These are phyloP conservation scores for Immersiella caudata DNA, from an alignment of 495 filamentous ascomycete species.

Conservation along the genomic window DNA sequence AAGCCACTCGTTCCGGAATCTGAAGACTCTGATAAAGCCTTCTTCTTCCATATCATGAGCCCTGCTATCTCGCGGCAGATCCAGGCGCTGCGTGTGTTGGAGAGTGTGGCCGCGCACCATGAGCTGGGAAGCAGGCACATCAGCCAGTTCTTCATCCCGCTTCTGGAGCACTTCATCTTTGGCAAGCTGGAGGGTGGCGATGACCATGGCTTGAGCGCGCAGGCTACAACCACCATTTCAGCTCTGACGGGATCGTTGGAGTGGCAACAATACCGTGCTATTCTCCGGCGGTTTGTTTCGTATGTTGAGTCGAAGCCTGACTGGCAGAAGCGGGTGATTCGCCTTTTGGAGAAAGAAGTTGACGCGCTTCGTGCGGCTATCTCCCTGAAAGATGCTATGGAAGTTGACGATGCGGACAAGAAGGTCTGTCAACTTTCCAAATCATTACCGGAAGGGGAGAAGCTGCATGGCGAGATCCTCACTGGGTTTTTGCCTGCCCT, in stretches of 20 bases:
- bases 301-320: constrained; percentile 81
- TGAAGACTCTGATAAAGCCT: constrained; percentile 78
- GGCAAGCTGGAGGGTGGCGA: constrained; percentile 73
- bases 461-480: constrained; percentile 72
- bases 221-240: constrained; percentile 75
- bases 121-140: constrained; percentile 73
- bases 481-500: constrained; percentile 76
- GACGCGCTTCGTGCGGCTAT: constrained; percentile 67
- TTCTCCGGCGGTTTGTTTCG: constrained; percentile 76
- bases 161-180: constrained; percentile 93
- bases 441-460: constrained; percentile 68
- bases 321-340: constrained; percentile 81
- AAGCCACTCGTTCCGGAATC: constrained; percentile 68
- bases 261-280: constrained; percentile 87
- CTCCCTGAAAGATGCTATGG: constrained; percentile 45
- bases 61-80: constrained; percentile 88
- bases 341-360: constrained; percentile 76
- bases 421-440: constrained; percentile 53
- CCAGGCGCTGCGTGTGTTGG: constrained; percentile 76
- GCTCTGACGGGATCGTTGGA: constrained; percentile 73
- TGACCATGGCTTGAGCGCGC: constrained; percentile 81
- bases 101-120: constrained; percentile 62
- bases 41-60: constrained; percentile 90
- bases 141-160: constrained; percentile 83
- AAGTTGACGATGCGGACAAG: constrained; percentile 39